Conservation (phyloP, 345 rosid genomes). For the Pelargonium nanum region DNA sequence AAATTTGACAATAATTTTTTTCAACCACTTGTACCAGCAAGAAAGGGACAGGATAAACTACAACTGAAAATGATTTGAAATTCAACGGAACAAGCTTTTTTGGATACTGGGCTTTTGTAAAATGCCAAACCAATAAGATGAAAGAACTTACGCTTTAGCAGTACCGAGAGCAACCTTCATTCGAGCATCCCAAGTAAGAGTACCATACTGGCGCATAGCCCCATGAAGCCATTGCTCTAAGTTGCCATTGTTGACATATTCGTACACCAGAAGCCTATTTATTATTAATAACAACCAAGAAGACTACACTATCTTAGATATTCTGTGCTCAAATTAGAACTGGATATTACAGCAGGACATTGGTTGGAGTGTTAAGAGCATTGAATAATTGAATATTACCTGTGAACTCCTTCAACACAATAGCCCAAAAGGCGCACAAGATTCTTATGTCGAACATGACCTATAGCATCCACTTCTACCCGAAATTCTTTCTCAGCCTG, state of each 20-base stretch:
- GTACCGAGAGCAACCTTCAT: slow-evolving; percentile 70
- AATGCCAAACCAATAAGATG: slow-evolving; percentile 2
- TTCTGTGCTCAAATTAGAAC: too few species aligned
- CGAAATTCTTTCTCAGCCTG: slow-evolving; percentile 97
- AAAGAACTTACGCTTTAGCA: slow-evolving; percentile 73
- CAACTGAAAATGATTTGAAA: too few species aligned
- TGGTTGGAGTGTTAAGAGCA: not conserved
- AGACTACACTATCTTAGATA: not conserved
- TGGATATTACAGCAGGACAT: not conserved
- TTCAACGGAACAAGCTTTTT: too few species aligned
- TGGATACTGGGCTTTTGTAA: not conserved
- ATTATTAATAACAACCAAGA: not conserved
- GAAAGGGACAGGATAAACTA: too few species aligned
- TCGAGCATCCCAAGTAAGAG: slow-evolving; percentile 77
- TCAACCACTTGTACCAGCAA: too few species aligned
- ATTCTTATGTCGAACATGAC: slow-evolving; percentile 93
- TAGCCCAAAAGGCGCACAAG: slow-evolving; percentile 89
- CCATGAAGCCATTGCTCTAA: slow-evolving; percentile 84
- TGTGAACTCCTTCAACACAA: slow-evolving; percentile 86
- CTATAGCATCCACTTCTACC: slow-evolving; percentile 96
- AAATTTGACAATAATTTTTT: not conserved
- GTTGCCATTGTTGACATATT: slow-evolving; percentile 81
- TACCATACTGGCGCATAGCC: slow-evolving; percentile 45
- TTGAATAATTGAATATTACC: slow-evolving; percentile 29
- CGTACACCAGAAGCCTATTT: slow-evolving; percentile 73